phyloP scores from a whole-genome alignment of 2,329 filamentous ascomycete species.

The Diaporthe helianthi region DNA sequence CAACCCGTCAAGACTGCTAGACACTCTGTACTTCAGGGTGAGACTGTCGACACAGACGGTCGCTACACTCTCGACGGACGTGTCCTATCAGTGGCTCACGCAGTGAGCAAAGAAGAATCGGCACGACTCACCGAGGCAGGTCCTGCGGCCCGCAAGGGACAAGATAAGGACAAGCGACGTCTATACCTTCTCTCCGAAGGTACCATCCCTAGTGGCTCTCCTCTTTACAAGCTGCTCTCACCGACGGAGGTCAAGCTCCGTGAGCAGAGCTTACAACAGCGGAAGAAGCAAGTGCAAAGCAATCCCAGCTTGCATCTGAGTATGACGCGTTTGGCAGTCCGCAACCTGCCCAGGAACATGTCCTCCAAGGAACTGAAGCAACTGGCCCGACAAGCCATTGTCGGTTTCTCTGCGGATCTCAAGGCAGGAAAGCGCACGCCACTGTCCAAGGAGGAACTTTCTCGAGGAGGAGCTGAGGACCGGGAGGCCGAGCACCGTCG shows the following conservation, averaged over 20 bases:
- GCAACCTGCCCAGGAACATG: slow-evolving; percentile 86
- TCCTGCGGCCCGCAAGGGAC: slow-evolving; percentile 66
- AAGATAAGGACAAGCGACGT: slow-evolving; percentile 86
- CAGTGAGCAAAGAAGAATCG: slow-evolving; percentile 85
- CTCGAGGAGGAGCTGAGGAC: slow-evolving; percentile 80
- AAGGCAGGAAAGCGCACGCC: slow-evolving; percentile 77
- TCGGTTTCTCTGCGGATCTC: slow-evolving; percentile 91
- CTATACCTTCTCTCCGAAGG: slow-evolving; percentile 90
- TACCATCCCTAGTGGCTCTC: slow-evolving; percentile 76
- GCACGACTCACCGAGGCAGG: slow-evolving; percentile 75
- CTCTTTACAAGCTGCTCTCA: slow-evolving; percentile 78
- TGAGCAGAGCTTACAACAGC: slow-evolving; percentile 84
- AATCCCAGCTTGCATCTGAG: slow-evolving; percentile 91
- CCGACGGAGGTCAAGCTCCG: slow-evolving; percentile 85
- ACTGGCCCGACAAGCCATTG: slow-evolving; percentile 88
- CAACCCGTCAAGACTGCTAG: slow-evolving; percentile 60
- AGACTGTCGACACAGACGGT: slow-evolving; percentile 80
- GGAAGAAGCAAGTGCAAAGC: slow-evolving; percentile 86
- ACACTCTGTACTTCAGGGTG: slow-evolving; percentile 87
- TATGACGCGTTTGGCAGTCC: slow-evolving; percentile 86
- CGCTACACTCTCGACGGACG: slow-evolving; percentile 91
- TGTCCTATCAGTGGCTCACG: slow-evolving; percentile 81
- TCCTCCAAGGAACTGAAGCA: slow-evolving; percentile 89
- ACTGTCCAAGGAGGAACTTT: slow-evolving; percentile 88
- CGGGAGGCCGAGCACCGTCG: slow-evolving; percentile 80